Evolutionary conservation across 139 green algal genomes (phyloP).

Genomic region (Mychonastes homosphaera): DNA sequence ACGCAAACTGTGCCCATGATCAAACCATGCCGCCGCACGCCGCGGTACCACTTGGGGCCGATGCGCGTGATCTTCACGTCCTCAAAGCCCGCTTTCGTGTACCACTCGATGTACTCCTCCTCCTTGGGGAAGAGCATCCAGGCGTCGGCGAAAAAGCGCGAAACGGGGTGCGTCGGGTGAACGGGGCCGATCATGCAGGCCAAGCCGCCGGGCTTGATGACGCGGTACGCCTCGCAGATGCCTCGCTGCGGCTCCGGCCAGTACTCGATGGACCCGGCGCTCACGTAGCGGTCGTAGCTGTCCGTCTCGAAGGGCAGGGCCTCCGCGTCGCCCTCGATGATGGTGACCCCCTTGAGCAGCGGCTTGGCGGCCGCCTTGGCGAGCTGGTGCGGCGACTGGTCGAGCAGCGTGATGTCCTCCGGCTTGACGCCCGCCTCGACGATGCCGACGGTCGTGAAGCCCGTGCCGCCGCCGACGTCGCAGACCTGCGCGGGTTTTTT

Average conservation of each 20-base stretch:
- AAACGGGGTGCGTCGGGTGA: constrained; percentile 62
- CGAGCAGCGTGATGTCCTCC: constrained; percentile 82
- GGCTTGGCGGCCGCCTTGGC: constrained; percentile 77
- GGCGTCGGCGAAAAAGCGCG: constrained; percentile 69
- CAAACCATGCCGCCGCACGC: constrained; percentile 79
- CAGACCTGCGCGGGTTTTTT: constrained; percentile 50
- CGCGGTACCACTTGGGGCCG: constrained; percentile 90
- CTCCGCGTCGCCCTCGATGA: constrained; percentile 89
- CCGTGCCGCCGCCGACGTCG: constrained; percentile 87
- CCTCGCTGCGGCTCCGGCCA: constrained; percentile 87
- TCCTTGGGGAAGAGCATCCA: constrained; percentile 98
- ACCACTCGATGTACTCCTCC: constrained; percentile 74
- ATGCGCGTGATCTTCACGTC: constrained; percentile 90
- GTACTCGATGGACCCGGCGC: constrained; percentile 87
- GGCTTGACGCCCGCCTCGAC: constrained; percentile 58
- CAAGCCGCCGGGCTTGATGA: constrained; percentile 79
- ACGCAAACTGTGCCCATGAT: constrained; percentile 98
- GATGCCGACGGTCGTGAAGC: constrained; percentile 86
- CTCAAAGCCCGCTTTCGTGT: constrained; percentile 49
- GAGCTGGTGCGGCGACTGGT: constrained; percentile 91
- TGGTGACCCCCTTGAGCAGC: constrained; percentile 77
- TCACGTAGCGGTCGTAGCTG: constrained; percentile 85
- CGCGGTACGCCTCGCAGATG: constrained; percentile 78
- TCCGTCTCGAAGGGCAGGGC: constrained; percentile 84
- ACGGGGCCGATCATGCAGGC: constrained; percentile 91